Base-by-base conservation (phyloP, 1,284 basidiomycete species). In the Psilocybe mexicana region DNA sequence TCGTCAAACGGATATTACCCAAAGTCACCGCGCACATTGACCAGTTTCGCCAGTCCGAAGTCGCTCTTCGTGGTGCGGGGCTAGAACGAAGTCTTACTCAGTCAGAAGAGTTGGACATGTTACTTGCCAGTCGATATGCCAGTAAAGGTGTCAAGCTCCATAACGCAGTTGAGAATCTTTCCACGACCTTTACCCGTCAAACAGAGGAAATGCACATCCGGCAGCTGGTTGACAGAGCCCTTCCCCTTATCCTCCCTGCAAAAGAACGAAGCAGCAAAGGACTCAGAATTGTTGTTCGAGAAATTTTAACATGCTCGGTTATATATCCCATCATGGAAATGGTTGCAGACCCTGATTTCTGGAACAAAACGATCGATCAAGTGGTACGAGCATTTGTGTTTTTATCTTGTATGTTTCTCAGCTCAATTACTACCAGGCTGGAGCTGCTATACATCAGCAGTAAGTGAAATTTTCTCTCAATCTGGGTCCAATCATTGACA, bases 281-380 rank as follows among this genome's bases (percentile, higher is more conserved):
- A 1, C 80, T 97, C 33, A 81, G 74, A 54, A 85, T 90, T 40
- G 85, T 94, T 11, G 85, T 86, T 12, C 78, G 93, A 46, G 96
- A 99, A 72, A 83, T 98, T 64, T 76, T 92, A 2, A 84, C 92
- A 4, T 96, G 93, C 67, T 79, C 88, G 1, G 85, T 97, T 4
- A 70, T 98, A 33, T 86, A 90, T 67, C 94, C 96, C 2, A 72
- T 96, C 55, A 88, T 98, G 78, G 93, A 98, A 55, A 92, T 96
- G 87, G 69, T 98, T 45, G 83, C 91, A 50, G 96, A 98, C 70
- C 92, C 94, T 14, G 96, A 98, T 72, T 97, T 97, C 65, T 98
- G 95, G 94, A 98, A 98, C 74, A 81, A 87, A 55, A 84, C 87
- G 47, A 92, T 98, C 54, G 95, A 98, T 70, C 89, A 95, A 75